Percentiles rank a stretch among this genome's conserved stretches.
Evolutionary conservation across 2,329 filamentous ascomycete genomes (phyloP).

Genomic region (Harringtonia aguacate): DNA sequence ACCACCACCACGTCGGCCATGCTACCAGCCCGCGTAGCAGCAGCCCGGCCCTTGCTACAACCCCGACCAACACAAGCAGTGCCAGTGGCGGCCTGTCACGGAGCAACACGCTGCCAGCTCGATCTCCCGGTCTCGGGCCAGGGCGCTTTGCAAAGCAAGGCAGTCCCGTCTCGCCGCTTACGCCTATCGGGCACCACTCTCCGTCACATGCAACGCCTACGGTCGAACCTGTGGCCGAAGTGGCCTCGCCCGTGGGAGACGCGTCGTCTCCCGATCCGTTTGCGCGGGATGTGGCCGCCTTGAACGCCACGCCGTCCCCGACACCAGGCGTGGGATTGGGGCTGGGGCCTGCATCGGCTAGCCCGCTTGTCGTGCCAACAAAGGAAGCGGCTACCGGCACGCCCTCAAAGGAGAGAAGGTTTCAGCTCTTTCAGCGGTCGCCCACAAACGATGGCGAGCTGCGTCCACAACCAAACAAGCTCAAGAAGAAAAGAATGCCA

Average conservation of each 20-base stretch:
- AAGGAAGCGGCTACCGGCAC: conserved; percentile 24
- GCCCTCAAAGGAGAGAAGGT: conserved; percentile 53
- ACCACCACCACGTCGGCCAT: conserved; percentile 31
- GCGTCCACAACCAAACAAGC: conserved; percentile 68
- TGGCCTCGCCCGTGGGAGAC: conserved; percentile 21
- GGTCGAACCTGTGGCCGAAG: conserved; percentile 28
- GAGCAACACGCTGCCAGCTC: conserved; percentile 89
- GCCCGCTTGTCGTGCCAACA: background rate
- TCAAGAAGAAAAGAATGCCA: conserved; percentile 75
- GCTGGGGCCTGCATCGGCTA: conserved; percentile 1
- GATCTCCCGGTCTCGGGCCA: conserved; percentile 61
- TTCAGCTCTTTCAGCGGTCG: conserved; percentile 64
- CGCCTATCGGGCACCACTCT: conserved; percentile 26
- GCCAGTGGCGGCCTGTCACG: conserved; percentile 36
- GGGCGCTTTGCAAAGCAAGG: conserved; percentile 47
- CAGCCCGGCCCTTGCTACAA: conserved; percentile 43
- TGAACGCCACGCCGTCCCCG: background rate
- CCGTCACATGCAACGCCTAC: conserved; percentile 36
- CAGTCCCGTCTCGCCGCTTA: conserved; percentile 21
- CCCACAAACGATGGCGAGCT: conserved; percentile 51
- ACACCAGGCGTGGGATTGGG: conserved; percentile 1
- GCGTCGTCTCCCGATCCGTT: background rate
- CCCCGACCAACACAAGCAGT: conserved; percentile 29
- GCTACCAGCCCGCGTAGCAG: conserved; percentile 59
- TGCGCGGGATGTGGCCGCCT: background rate